phyloP scores from a whole-genome alignment of 176 grass and related monocot species.

The Triticum turgidum region DNA sequence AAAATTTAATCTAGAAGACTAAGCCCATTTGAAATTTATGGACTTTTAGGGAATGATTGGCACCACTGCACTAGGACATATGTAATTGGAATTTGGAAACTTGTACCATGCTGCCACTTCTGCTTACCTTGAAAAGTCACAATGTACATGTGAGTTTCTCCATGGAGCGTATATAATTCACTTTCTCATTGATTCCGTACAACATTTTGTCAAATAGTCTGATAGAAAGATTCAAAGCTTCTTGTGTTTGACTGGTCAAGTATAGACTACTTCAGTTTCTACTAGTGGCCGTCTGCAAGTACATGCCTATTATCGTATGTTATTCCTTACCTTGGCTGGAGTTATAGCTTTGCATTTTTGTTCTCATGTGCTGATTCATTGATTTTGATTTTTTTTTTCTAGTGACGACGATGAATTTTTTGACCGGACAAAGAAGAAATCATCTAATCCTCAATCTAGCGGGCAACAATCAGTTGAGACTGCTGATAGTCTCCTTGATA shows the following conservation, averaged over 20 bases:
- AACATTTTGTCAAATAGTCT: not conserved
- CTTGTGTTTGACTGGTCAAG: not conserved
- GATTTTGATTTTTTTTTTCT: constrained; percentile 31
- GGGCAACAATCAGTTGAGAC: constrained; percentile 85
- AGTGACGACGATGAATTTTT: constrained; percentile 97
- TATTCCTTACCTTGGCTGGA: not conserved
- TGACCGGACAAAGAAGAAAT: constrained; percentile 91
- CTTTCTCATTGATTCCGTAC: not conserved
- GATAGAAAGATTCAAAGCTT: not conserved
- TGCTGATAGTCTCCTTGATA: constrained; percentile 92
- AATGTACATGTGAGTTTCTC: not conserved
- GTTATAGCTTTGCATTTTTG: not conserved
- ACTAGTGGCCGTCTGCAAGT: not conserved
- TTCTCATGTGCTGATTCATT: constrained; percentile 20
- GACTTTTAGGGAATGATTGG: not conserved
- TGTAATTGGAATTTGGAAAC: constrained; percentile 3
- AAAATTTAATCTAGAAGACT: not conserved
- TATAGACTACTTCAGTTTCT: not conserved
- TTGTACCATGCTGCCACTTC: not conserved
- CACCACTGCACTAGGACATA: not conserved
- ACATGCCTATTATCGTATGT: not conserved
- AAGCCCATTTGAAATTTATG: constrained; percentile 1
- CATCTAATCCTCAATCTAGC: constrained; percentile 45
- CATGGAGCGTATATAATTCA: not conserved
- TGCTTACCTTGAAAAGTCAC: not conserved